Base-by-base conservation (phyloP, 2,329 filamentous ascomycete genomes). In the Aureobasidium sp. region DNA sequence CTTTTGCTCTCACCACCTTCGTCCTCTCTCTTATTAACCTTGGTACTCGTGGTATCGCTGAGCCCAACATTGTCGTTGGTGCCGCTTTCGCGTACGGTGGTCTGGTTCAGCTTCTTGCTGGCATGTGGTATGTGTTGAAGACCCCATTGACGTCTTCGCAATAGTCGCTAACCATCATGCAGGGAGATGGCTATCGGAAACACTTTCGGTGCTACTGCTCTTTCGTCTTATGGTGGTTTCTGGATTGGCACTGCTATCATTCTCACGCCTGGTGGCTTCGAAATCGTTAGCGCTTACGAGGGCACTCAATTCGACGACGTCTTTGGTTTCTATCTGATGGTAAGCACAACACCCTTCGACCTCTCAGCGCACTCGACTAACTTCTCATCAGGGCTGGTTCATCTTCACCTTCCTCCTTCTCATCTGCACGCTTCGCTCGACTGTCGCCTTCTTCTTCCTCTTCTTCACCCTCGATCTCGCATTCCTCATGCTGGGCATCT, bases 1-100 rank as follows among this genome's bases (percentile, higher is more conserved):
- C 81, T 73, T 87, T 87, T 72, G 83, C 84, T n/a, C 69, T 84
- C 64, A 86, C 84, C 10, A 86, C 84, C 10, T 85, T 87, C 67
- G 77, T 83, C 15, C 76, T 87, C 57, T 78, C 76, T 5, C 67
- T 75, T 51, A 78, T 79, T 71, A 79, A 80, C 65, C 65, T 79
- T 64, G 73, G 74, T 35, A 78, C 77, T 4, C 69, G 67, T 10
- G 69, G 70, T 61, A 73, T 79, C 63, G 65, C 63, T 10, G 68
- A 71, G 46, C 77, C 77, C 33, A 79, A 75, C 67, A 65, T 80
- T 23, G 77, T 79, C 46, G 73, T 80, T 57, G 78, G 76, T 35
- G 67, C 77, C 63, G 78, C 78, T 9, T 79, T 74, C 63, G 78
- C 72, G 10, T 80, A 80, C 62, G 78, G 78, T 64, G 78, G 78